Evolutionary conservation across 2,329 filamentous ascomycete genomes (phyloP), one percentile per base, ranked within the genome.

Genomic region (Claviceps citrina): DNA sequence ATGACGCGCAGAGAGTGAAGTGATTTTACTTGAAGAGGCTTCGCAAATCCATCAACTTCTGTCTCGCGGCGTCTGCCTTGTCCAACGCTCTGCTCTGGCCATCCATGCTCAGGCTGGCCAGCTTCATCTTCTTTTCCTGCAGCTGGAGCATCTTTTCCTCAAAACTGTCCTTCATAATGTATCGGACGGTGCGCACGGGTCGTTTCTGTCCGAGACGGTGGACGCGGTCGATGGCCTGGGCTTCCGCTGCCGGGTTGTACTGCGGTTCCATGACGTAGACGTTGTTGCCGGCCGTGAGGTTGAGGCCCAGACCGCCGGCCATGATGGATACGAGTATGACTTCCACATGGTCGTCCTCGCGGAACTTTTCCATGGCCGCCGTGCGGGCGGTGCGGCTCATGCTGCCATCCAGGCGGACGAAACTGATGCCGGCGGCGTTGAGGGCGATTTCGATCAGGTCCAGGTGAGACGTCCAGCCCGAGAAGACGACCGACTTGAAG

Each of bases 181-280:
- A 96, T 28, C 87, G 76, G 28, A 84, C 78, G 2, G 86, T 93
- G n/a, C 73, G 73, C 0, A 98, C 91, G 10, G 79, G 74, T n/a
- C 91, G 71, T 51, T 76, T 91, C 65, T 98, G 91, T 0, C 91
- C 87, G 2, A 95, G 67, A 15, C 87, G 78, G 57, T 94, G 87
- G 5, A 98, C 84, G 24, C 91, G 84, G 56, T 96, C 91, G 7
- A 96, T 73, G 2, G 91, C 91, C 61, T 98, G 91, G 5, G 86
- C 84, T 59, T 98, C 89, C 0, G 87, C 85, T 0, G 86, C 87
- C 0, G 91, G 91, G 53, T 98, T 98, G 65, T 89, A 98, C 55
- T 95, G 87, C 5, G 91, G 91, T 57, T 98, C 91, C 89, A 98
- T 96, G 51, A 96, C 82, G 57, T 91, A 96, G 12, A 93, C 89